These are phyloP conservation scores for Strigomonas culicis DNA, from an alignment of 208 protist species.

Conservation along the genomic window DNA sequence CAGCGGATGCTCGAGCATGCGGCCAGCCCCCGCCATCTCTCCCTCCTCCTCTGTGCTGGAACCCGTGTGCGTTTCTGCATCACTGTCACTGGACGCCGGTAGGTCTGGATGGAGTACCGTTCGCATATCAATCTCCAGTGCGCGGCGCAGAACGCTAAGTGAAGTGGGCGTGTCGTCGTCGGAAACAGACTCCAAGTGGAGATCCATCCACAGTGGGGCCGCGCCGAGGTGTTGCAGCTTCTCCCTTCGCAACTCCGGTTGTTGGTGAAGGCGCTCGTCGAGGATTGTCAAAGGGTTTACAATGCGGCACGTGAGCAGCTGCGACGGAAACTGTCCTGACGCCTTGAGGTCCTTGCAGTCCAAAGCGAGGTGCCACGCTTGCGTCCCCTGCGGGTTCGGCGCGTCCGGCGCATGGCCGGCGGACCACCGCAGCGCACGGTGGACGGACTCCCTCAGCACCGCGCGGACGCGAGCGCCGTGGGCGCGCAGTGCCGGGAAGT, in stretches of 20 bases:
- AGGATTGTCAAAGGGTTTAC: neutral
- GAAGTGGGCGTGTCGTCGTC: neutral
- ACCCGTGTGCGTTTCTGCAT: neutral
- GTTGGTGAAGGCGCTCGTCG: neutral
- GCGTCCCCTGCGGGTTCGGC: neutral
- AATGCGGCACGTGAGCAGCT: neutral
- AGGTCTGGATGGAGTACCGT: too few relatives aligned
- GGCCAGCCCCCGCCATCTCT: neutral
- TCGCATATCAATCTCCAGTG: neutral
- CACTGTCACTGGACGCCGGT: too few relatives aligned
- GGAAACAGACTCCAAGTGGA: neutral
- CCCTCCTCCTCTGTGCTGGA: neutral
- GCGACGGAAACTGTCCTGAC: neutral
- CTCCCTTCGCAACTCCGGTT: neutral
- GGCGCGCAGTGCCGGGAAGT: neutral
- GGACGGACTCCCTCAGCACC: neutral
- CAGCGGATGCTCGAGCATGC: slow-evolving; percentile 28
- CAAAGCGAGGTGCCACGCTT: neutral
- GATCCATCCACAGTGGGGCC: slow-evolving; percentile 3
- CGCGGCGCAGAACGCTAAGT: neutral
- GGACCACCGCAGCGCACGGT: neutral
- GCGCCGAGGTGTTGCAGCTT: neutral
- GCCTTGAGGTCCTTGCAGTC: neutral
- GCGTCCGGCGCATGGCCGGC: neutral
- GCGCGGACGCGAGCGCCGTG: neutral